Base-by-base conservation (phyloP, 148 eudicot species). In the Rhododendron williamsianum region DNA sequence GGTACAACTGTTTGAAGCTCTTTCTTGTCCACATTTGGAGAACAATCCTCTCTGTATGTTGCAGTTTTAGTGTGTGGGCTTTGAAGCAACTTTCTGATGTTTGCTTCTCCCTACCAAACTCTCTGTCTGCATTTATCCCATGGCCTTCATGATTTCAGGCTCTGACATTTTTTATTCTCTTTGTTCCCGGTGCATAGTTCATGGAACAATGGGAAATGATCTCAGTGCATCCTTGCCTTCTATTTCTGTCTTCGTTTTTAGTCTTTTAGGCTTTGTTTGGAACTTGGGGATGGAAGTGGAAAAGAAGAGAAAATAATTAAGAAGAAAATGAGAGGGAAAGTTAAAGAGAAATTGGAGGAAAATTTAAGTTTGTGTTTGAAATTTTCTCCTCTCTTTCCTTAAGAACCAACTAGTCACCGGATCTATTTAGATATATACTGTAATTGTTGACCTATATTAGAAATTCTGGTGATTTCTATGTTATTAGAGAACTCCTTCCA, bases 1-100 rank as follows among this genome's bases (percentile, higher is more conserved):
- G 88, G 88, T 87, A 83, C 27, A 52, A 69, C n/a, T 12, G 9
- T 83, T 46, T 30, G 78, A 27, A 46, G 10, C 41, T 69, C 12
- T 65, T 41, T 41, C 45, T 41, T 67, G 77, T 67, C 49, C 19
- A 6, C 63, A 1, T 73, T 78, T 73, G 45, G 74, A 58, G 33
- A 41, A 21, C 52, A 63, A n/a, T 81, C 49, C 83, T 19, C 7
- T 48, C 7, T 15, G 3, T 33, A 18, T 52, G 45, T 18, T 35
- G 48, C 41, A 18, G 63, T 56, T 56, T 80, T 9, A 49, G n/a
- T 18, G 71, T 65, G 19, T 23, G 27, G 15, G 13, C 33, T 80
- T 8, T n/a, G 43, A 33, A 80, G 3, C 82, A 19, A 35, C 16
- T 56, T 56, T 35, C 27, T 56, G 25, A 54, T 54, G 25, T 36